Conservation (phyloP, 768 basidiomycete species). For the Baorangia bicolor region DNA sequence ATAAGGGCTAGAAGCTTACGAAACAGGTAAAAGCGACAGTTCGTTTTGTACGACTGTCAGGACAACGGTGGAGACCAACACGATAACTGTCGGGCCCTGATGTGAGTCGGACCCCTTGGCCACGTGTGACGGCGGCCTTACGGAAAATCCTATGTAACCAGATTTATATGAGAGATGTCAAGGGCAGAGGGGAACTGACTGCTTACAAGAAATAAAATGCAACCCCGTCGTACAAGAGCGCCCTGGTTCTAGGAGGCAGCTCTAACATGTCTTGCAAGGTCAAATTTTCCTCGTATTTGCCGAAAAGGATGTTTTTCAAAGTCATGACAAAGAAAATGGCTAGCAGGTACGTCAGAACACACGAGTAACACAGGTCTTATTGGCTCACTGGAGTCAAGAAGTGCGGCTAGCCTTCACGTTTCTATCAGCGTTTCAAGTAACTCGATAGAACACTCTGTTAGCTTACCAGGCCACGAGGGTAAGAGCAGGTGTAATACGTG, state of each 20-base stretch:
- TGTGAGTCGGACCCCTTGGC: neutral
- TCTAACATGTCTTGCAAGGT: neutral
- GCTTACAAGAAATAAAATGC: conserved; percentile 20
- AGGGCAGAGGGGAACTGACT: neutral
- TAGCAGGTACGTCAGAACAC: conserved; percentile 2
- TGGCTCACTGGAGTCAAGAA: conserved; percentile 20
- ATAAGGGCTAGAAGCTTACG: conserved; percentile 5
- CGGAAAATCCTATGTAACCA: conserved; percentile 16
- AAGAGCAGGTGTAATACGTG: conserved; percentile 10
- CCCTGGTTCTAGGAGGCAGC: neutral
- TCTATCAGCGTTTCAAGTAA: neutral
- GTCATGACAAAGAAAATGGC: conserved; percentile 20
- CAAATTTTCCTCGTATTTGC: neutral
- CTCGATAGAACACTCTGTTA: neutral
- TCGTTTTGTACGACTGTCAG: conserved; percentile 11
- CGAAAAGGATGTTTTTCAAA: conserved; percentile 8
- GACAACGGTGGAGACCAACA: conserved; percentile 20
- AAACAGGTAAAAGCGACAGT: conserved; percentile 10
- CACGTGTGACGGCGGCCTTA: neutral
- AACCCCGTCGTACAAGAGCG: conserved; percentile 12
- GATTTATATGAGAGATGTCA: neutral
- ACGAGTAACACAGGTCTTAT: neutral
- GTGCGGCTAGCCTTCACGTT: conserved; percentile 14
- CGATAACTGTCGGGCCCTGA: conserved; percentile 1
- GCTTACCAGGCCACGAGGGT: conserved; percentile 25